Conservation (phyloP, 1,284 basidiomycete species). For the Ustilago hordei region DNA sequence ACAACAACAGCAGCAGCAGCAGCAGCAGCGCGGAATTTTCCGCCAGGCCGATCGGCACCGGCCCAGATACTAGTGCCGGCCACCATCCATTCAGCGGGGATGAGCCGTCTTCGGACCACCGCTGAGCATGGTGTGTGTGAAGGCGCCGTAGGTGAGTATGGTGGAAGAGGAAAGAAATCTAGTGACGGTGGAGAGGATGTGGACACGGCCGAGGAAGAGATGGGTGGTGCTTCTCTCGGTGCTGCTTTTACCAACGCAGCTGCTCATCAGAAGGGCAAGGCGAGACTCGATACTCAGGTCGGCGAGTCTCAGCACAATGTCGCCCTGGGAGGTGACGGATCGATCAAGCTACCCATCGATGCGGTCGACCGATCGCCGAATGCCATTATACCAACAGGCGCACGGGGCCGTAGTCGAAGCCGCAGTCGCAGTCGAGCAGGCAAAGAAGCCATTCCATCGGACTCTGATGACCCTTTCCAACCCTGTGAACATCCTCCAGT, state of each 20-base stretch:
- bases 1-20: neutral
- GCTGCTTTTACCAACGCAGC: neutral
- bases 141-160: neutral
- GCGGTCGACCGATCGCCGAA: conserved; percentile 3
- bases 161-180: conserved; percentile 18
- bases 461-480: conserved; percentile 35
- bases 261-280: conserved; percentile 31
- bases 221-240: conserved; percentile 7
- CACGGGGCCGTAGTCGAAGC: conserved; percentile 10
- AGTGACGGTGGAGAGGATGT: conserved; percentile 49
- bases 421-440: conserved; percentile 38
- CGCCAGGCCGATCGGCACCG: conserved; percentile 54
- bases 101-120: conserved; percentile 15
- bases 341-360: conserved; percentile 13
- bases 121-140: conserved; percentile 13
- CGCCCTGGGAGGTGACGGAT: conserved; percentile 10
- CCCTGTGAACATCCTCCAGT: conserved; percentile 25
- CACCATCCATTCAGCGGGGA: conserved; percentile 15
- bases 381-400: conserved; percentile 10
- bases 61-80: conserved; percentile 47
- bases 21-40: conserved; percentile 42
- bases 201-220: conserved; percentile 44
- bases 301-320: conserved; percentile 9
- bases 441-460: conserved; percentile 18
- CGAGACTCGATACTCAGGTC: conserved; percentile 15